Evolutionary conservation across 495 filamentous ascomycete species (phyloP), one percentile per base, ranked within the genome.

Genomic region (Amorphotheca resinae): DNA sequence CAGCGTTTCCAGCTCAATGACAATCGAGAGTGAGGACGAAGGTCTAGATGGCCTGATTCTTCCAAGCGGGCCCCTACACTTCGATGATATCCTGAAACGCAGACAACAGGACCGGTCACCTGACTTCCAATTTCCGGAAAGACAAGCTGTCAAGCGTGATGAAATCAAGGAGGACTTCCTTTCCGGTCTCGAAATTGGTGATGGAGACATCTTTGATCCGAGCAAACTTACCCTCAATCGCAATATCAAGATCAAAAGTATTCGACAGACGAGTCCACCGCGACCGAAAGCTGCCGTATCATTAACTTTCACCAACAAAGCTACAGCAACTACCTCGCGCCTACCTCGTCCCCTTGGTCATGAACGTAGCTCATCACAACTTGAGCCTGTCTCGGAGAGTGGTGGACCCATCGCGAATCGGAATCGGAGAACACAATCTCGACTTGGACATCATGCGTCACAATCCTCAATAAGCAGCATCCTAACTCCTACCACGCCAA

Each of bases 1-100:
- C 9, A 95, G 87, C 54, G 73, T 89, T 34, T 81, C 86, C 39
- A 94, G 87, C 61, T 91, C 83, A 44, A 68, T 93, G 46, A 93
- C 87, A 4, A 72, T 74, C n/a, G 91, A 93, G 61, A 95, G 89
- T 56, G 91, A 95, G 54, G 88, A 94, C 53, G 91, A 95, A 49
- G 76, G 80, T 4, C 69, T 95, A 33, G 80, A 88, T 46, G 89
- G 89, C 18, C 69, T 98, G 14, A 62, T 93, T 12, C 68, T 96
- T 23, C 91, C 91, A 0, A 72, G 74, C 40, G 88, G 85, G 9
- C 87, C 82, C 25, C 59, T 98, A 12, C 75, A 93, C 57, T 80
- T 96, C 50, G 74, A 72, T 26, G 77, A 81, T 30, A 74, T 80
- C 21, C 65, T 98, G 20, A 75, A 82, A 44, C 80, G 78, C 58